These are phyloP conservation scores for Xylaria polymorpha DNA, from an alignment of 2,329 filamentous ascomycete genomes.

Conservation along the genomic window DNA sequence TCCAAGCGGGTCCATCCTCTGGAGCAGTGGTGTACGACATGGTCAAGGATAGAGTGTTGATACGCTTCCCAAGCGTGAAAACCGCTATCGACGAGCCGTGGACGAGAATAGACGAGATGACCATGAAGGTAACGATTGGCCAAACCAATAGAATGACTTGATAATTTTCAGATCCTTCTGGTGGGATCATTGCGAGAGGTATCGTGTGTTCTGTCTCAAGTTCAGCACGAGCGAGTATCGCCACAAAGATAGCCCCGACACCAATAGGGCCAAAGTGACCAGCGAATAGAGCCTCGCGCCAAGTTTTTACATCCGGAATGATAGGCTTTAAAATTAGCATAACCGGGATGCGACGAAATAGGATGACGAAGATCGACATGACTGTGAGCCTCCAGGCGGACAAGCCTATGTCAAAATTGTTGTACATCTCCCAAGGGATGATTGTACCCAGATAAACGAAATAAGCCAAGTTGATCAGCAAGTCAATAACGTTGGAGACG, in stretches of 20 bases:
- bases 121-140: conserved; percentile 94
- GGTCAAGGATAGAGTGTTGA: conserved; percentile 94
- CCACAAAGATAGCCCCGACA: conserved; percentile 95
- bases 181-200: conserved; percentile 73
- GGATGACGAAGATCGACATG: conserved; percentile 90
- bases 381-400: conserved; percentile 92
- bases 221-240: conserved; percentile 92
- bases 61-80: conserved; percentile 96
- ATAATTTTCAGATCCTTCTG: conserved; percentile 66
- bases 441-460: conserved; percentile 98
- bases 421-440: conserved; percentile 94
- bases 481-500: conserved; percentile 98
- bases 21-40: conserved; percentile 94
- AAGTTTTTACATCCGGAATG: conserved; percentile 97
- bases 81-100: conserved; percentile 98
- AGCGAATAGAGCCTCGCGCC: conserved; percentile 95
- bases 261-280: conserved; percentile 98
- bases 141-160: conserved; percentile 87
- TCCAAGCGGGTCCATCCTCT: conserved; percentile 92
- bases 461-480: conserved; percentile 95
- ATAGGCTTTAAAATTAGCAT: conserved; percentile 92
- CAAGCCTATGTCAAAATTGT: conserved; percentile 77
- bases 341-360: conserved; percentile 95
- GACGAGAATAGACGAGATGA: conserved; percentile 92
- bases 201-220: conserved; percentile 81